phyloP scores from a whole-genome alignment of 2,329 filamentous ascomycete genomes.

The Fusarium pininemorale region DNA sequence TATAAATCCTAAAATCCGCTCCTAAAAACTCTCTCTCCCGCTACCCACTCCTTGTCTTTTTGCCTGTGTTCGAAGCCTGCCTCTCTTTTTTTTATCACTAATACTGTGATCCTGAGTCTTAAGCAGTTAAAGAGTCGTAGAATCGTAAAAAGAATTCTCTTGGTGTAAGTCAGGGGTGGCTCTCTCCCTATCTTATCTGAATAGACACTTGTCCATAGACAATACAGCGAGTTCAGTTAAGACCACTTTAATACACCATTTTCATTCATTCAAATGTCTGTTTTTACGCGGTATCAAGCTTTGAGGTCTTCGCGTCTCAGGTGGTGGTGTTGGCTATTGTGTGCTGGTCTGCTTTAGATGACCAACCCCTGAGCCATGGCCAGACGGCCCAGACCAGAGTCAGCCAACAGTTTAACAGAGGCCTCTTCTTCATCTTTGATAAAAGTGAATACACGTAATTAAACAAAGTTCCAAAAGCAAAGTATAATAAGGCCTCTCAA shows the following conservation, averaged over 20 bases:
- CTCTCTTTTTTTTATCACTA: background rate
- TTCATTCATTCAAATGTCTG: background rate
- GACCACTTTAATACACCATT: background rate
- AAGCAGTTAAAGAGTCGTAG: background rate
- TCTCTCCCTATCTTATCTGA: background rate
- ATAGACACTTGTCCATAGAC: no score
- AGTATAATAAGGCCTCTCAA: background rate
- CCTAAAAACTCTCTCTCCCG: slow-evolving; percentile 10
- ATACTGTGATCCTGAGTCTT: background rate
- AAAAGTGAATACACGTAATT: no score
- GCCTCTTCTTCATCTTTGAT: fast-evolving
- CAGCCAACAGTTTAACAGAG: fast-evolving
- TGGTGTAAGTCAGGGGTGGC: background rate
- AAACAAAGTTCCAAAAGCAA: fast-evolving
- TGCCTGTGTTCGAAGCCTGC: background rate
- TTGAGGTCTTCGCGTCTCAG: no score
- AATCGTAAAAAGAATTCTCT: no score
- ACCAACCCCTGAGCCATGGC: background rate
- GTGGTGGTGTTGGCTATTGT: fast-evolving
- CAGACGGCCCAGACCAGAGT: fast-evolving
- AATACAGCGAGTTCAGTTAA: fast-evolving
- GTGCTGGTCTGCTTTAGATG: background rate
- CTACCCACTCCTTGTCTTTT: slow-evolving; percentile 2
- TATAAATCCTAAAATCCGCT: background rate
- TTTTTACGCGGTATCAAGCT: fast-evolving